Base-by-base conservation (phyloP, 1,139 yeast species). In the Hemisphaericaspora subhashii region DNA sequence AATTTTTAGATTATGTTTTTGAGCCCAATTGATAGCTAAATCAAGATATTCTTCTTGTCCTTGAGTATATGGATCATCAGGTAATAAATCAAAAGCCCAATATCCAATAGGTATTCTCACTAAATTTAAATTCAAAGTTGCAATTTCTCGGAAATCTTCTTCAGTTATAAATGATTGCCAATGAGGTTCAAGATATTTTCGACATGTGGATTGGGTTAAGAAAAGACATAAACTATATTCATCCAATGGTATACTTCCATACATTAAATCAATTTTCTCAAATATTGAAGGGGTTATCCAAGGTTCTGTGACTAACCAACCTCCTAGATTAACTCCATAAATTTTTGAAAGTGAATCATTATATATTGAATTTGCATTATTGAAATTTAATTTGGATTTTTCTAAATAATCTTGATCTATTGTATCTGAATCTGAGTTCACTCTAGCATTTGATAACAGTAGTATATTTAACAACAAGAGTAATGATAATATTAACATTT, bases 241-340 rank as follows among this genome's bases (percentile, higher is more conserved):
- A 40, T 58, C 64, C 3, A 48, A 47, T 2, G 61, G 59, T 36
- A 46, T 41, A 4, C 35, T 29, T 4, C 51, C 53, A 8, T 40
- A 41, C 14, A 14, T 13, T 10, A 32, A 26, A 8, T 43, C 38
- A 4, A 47, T 48, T 10, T 40, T 36, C 5, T 55, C 57, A 45
- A 55, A 58, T 3, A 58, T 26, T 18, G 51, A 45, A 4, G 62
- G 60, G 2, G 56, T 55, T 17, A 58, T 58, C 60, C 61, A 58
- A 0, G 63, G 63, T 38, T 59, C 63, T n/a, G 56, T 46, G 3
- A 58, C 57, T 11, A 58, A 44, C 63, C 63, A 58, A 3, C 63
- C 62, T 7, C 64, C 64, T 29, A 58, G 42, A 39, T 53, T 54
- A 9, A 58, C 63, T 1, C 63, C 63, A 30, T 46, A 37, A 6